Base-by-base conservation (phyloP, 2,329 filamentous ascomycete species). In the Aphanocladium album region DNA sequence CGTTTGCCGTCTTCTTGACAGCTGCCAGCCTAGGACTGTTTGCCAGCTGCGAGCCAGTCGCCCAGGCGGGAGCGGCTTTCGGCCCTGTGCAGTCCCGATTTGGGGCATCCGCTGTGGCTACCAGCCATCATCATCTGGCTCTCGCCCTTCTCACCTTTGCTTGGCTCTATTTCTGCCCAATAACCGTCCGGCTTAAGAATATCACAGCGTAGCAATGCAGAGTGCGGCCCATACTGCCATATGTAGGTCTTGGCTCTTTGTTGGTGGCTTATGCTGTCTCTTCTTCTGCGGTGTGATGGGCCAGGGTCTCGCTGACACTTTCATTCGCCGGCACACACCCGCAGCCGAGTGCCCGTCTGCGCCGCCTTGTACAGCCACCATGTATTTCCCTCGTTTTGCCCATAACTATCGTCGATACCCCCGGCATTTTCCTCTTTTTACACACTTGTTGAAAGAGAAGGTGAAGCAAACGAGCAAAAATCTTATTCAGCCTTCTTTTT, bases 61-160 rank as follows among this genome's bases (percentile, higher is more conserved):
- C 41, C 53, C 41, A 27, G n/a, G 19, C 25, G 19, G 19, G n/a
- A 39, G 30, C 43, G 54, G 54, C 54, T 57, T 57, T 57, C 54
- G 54, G 54, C 43, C 17, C 5, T 37, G 54, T 17, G 11, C 33
- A 9, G 21, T 23, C 30, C 30, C 30, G 16, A 19, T 19, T 23
- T 21, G 17, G 17, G 23, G 9, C 1, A 16, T 54, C 16, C 14
- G 8, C 37, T 51, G 47, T 21, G 43, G n/a, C 43, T 12, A 9
- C 43, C 19, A 19, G n/a, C n/a, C 17, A 19, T 45, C n/a, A 11
- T n/a, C 33, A 8, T 23, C 52, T 33, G 53, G 39, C 53, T 33
- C 53, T 46, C 43, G 21, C 54, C n/a, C n/a, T n/a, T n/a, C n/a
- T 39, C 30, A 57, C 54, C 41, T 35, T 19, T n/a, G 33, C 12